Conservation (phyloP, 768 basidiomycete genomes). For the Pisolithus microcarpus region DNA sequence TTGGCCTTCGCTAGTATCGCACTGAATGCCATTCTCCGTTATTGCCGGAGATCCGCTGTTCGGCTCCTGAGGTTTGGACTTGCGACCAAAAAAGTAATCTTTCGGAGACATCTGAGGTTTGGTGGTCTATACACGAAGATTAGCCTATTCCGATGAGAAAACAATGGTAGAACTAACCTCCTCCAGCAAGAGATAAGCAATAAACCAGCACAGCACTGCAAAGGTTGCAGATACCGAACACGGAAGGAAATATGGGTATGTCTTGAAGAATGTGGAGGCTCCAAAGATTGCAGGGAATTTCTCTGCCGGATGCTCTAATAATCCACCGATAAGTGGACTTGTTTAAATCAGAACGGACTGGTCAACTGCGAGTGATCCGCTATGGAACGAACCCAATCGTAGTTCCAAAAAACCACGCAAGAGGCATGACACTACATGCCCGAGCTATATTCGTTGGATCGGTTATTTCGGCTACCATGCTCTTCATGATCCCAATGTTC, state of each 20-base stretch:
- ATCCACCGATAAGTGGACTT: slow-evolving; percentile 66
- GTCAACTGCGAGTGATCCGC: slow-evolving; percentile 30
- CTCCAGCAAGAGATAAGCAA: slow-evolving; percentile 46
- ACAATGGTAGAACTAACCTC: slow-evolving; percentile 33
- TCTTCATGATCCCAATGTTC: slow-evolving; percentile 67
- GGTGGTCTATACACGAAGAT: slow-evolving; percentile 17
- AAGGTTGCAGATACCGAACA: slow-evolving; percentile 63
- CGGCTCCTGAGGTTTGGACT: slow-evolving; percentile 11
- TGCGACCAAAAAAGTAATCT: slow-evolving; percentile 20
- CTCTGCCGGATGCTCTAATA: slow-evolving; percentile 57
- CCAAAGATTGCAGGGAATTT: slow-evolving; percentile 57
- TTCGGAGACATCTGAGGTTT: slow-evolving; percentile 31
- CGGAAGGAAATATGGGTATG: slow-evolving; percentile 70
- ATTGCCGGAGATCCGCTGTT: slow-evolving; percentile 5
- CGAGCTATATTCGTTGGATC: slow-evolving; percentile 61
- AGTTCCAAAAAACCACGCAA: slow-evolving; percentile 38
- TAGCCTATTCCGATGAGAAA: not conserved
- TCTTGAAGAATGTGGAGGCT: slow-evolving; percentile 46
- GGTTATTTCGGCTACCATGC: slow-evolving; percentile 68
- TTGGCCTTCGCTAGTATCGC: slow-evolving; percentile 23
- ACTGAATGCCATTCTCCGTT: slow-evolving; percentile 15
- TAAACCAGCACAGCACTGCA: slow-evolving; percentile 44
- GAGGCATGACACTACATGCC: slow-evolving; percentile 63
- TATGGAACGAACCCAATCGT: slow-evolving; percentile 39
- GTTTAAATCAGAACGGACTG: slow-evolving; percentile 20